Base-by-base conservation (phyloP, 1,284 basidiomycete species). In the Mycena citricolor region DNA sequence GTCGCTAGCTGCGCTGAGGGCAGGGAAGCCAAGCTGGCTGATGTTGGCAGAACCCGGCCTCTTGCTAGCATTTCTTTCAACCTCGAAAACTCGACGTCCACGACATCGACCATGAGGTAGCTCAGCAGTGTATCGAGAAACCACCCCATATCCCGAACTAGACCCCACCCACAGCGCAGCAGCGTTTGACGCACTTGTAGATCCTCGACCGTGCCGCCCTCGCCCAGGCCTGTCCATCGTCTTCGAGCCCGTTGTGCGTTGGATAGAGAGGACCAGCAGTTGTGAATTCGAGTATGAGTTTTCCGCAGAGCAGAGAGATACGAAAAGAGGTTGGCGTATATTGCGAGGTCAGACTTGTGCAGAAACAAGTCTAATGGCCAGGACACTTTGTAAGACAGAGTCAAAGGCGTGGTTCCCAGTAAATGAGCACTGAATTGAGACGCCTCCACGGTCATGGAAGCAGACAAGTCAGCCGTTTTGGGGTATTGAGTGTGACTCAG, bases 361-460 rank as follows among this genome's bases (percentile, higher is more conserved):
- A 95, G 76, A 66, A 95, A 94, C 24, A 94, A 79, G 62, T 95
- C 90, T 34, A 95, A 75, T 0, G 93, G 92, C 86, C 90, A 95
- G 0, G 80, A 68, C 19, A 92, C 79, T 7, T 64, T 70, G 59
- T 90, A 91, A 2, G 74, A 77, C 20, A 93, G 71, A 2, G 71
- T 64, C 17, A 91, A 67, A 0, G 85, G 80, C 1, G 87, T 88
- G 3, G 51, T 46, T n/a, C 90, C 90, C 22, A 93, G 76, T 2
- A 93, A 71, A 35, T 83, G 73, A 37, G 86, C 81, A 38, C 83
- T 79, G 60, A 94, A 93, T 8, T 75, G 62, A 1, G 76, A 71
- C 40, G 66, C 57, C 51, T 75, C 75, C 17, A 64, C 48, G 20
- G 61, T 61, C 22, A 52, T 40, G 16, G 51, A 55, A 3, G 60